Conservation (phyloP, 768 basidiomycete genomes). For the Phlegmacium glaucopus region DNA sequence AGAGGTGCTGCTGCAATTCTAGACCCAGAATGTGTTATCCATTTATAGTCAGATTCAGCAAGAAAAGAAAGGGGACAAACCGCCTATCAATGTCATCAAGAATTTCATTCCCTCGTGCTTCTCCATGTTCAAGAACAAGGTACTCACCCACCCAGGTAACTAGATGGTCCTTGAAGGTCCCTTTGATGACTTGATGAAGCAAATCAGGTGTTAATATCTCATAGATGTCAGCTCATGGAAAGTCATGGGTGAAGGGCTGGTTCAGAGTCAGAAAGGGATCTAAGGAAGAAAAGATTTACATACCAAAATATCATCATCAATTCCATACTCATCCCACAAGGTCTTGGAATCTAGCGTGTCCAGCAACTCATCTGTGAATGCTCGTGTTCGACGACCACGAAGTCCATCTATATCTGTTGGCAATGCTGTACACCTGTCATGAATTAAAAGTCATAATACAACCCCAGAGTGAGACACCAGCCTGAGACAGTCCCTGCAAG, state of each 20-base stretch:
- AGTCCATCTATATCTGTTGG: slow-evolving; percentile 20
- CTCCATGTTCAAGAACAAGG: slow-evolving; percentile 9
- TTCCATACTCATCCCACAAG: no score
- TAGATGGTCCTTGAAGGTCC: slow-evolving; percentile 35
- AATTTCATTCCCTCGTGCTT: slow-evolving; percentile 17
- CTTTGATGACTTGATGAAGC: no score
- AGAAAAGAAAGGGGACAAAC: no score
- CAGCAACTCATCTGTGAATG: slow-evolving; percentile 17
- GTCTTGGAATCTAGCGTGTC: slow-evolving; percentile 12
- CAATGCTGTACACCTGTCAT: slow-evolving; percentile 21
- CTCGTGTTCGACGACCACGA: slow-evolving; percentile 12
- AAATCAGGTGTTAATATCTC: no score
- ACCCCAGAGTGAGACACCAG: slow-evolving; percentile 24
- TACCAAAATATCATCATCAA: no score
- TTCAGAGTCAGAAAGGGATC: no score
- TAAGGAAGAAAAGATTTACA: no score
- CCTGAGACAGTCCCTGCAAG: slow-evolving; percentile 28
- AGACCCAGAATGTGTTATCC: no score
- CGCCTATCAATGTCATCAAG: slow-evolving; percentile 32
- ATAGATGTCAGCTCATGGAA: no score
- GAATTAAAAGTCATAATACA: neutral
- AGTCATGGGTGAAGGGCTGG: no score
- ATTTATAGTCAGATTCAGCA: no score
- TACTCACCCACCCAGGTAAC: slow-evolving; percentile 27
- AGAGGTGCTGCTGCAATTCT: no score